These are phyloP conservation scores for Epithele typhae DNA, from an alignment of 768 basidiomycete genomes.

Conservation along the genomic window DNA sequence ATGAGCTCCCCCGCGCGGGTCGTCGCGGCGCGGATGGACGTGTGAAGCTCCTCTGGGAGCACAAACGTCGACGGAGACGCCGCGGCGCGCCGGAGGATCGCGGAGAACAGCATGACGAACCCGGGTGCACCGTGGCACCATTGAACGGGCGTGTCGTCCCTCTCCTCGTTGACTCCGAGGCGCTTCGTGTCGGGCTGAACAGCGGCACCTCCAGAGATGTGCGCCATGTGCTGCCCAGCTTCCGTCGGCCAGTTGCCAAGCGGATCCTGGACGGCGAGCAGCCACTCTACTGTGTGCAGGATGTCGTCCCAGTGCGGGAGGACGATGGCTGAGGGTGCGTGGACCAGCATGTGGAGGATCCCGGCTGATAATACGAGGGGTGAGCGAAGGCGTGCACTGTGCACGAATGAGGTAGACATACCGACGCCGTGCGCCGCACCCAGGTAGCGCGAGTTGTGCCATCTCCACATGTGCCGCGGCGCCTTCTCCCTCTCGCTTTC, in stretches of 20 bases:
- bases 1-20: slow-evolving; percentile 38
- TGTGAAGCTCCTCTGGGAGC: slow-evolving; percentile 22
- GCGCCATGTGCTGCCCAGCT: slow-evolving; percentile 19
- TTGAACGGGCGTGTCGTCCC: slow-evolving; percentile 44
- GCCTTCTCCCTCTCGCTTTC: slow-evolving; percentile 9
- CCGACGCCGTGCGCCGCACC: slow-evolving; percentile 61
- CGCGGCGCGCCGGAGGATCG: slow-evolving; percentile 31
- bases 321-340: slow-evolving; percentile 35
- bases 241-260: slow-evolving; percentile 52
- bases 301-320: slow-evolving; percentile 37
- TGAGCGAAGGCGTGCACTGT: too few relatives aligned
- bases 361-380: slow-evolving; percentile 34
- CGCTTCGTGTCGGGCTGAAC: slow-evolving; percentile 2
- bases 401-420: slow-evolving; percentile 23
- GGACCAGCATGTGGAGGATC: slow-evolving; percentile 47
- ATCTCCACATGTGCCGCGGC: slow-evolving; percentile 55
- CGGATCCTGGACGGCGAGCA: slow-evolving; percentile 40
- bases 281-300: slow-evolving; percentile 43
- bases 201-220: slow-evolving; percentile 8
- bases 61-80: slow-evolving; percentile 17
- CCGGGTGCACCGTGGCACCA: slow-evolving; percentile 62
- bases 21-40: slow-evolving; percentile 30
- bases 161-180: slow-evolving; percentile 5
- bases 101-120: slow-evolving; percentile 43
- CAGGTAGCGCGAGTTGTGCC: slow-evolving; percentile 53